A percentile compares a stretch with the other conserved stretches of the same genome.
phyloP scores from a whole-genome alignment of 805 yeast genomes.

The Lipomyces yamanashiensis region DNA sequence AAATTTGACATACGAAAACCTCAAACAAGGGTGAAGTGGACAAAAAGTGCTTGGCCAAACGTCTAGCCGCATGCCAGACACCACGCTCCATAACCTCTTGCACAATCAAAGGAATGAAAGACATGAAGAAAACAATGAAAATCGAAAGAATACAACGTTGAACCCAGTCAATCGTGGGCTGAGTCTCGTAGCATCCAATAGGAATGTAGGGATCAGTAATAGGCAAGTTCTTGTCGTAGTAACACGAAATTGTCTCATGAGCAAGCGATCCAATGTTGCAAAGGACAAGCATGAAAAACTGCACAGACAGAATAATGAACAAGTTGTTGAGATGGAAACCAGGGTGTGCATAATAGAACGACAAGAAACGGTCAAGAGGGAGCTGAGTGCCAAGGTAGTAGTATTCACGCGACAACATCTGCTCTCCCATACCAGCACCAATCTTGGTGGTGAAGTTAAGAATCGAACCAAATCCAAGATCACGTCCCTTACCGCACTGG shows the following conservation, averaged over 20 bases:
- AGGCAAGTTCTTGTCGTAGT: conserved; percentile 67
- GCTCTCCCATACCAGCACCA: conserved; percentile 99
- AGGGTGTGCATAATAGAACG: conserved; percentile 95
- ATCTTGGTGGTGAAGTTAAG: conserved; percentile 92
- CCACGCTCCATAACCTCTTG: conserved; percentile 92
- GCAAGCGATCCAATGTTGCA: conserved; percentile 79
- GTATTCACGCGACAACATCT: conserved; percentile 87
- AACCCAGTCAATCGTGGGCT: conserved; percentile 90
- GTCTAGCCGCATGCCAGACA: conserved; percentile 66
- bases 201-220: conserved; percentile 77
- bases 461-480: conserved; percentile 89
- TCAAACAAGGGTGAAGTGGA: conserved; percentile 92
- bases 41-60: conserved; percentile 74
- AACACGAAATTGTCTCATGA: conserved; percentile 72
- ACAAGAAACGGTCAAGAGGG: conserved; percentile 85
- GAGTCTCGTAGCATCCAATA: conserved; percentile 80
- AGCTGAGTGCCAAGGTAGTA: conserved; percentile 87
- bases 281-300: conserved; percentile 78
- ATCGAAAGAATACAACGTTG: conserved; percentile 85
- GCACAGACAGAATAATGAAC: conserved; percentile 85
- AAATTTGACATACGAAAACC: conserved; percentile 92
- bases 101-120: conserved; percentile 83
- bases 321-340: conserved; percentile 93
- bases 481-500: conserved; percentile 97
- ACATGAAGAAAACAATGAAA: conserved; percentile 88